Evolutionary conservation across 352 stramenopile genomes (phyloP).

Genomic region (Phytophthora constricta): DNA sequence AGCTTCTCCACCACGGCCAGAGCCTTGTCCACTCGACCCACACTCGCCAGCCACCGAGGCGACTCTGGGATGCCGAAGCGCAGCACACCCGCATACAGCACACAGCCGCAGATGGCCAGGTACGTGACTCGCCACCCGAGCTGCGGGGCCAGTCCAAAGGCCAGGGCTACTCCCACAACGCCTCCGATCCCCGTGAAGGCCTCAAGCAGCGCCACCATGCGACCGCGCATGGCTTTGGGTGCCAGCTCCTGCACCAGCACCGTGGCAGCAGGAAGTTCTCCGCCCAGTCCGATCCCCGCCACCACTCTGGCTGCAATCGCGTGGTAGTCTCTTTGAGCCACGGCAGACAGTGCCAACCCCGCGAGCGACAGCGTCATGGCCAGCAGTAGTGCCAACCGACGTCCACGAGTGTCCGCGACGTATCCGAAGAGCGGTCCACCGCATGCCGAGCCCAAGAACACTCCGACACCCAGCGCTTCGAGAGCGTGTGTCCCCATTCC

Average conservation of each 20-base stretch:
- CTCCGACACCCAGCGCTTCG: slow-evolving; percentile 25
- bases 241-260: slow-evolving; percentile 38
- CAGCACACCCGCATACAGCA: slow-evolving; percentile 21
- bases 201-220: slow-evolving; percentile 37
- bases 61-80: slow-evolving; percentile 36
- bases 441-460: slow-evolving; percentile 27
- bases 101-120: slow-evolving; percentile 13
- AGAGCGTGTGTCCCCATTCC: slow-evolving; percentile 25
- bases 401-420: slow-evolving; percentile 31
- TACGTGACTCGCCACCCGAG: slow-evolving; percentile 37
- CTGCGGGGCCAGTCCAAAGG: slow-evolving; percentile 22
- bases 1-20: slow-evolving; percentile 29
- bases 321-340: slow-evolving; percentile 20
- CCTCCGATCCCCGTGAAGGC: slow-evolving; percentile 33
- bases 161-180: slow-evolving; percentile 29
- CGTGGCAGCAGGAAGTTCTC: slow-evolving; percentile 33
- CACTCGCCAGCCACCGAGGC: slow-evolving; percentile 39
- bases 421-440: slow-evolving; percentile 33
- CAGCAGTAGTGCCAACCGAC: slow-evolving; percentile 23
- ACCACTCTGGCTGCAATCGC: slow-evolving; percentile 33
- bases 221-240: slow-evolving; percentile 24
- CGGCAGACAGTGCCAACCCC: slow-evolving; percentile 29
- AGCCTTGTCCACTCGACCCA: slow-evolving; percentile 30
- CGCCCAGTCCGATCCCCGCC: slow-evolving; percentile 38
- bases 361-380: slow-evolving; percentile 32